A percentile compares a stretch with the other conserved stretches of the same genome.
Evolutionary conservation across 495 filamentous ascomycete species (phyloP).

Genomic region (Hypoxylon perforatum): DNA sequence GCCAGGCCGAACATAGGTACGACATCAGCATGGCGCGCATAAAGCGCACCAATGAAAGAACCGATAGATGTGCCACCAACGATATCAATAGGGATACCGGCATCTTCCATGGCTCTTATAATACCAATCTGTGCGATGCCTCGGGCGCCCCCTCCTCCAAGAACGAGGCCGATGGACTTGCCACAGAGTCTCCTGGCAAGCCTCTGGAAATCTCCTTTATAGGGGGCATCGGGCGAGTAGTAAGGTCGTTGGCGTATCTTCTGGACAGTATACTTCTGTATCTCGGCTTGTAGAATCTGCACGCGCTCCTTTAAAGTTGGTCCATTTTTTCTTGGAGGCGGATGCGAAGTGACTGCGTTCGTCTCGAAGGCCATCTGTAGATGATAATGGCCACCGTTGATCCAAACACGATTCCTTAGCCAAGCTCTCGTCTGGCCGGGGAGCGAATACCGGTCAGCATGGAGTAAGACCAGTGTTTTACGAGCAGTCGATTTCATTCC

Average conservation of each 20-base stretch:
- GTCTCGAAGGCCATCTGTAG: conserved; percentile 93
- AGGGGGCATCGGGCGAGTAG: conserved; percentile 89
- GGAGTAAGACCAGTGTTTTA: conserved; percentile 93
- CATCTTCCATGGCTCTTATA: conserved; percentile 94
- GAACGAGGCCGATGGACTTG: conserved; percentile 91
- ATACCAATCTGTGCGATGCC: conserved; percentile 93
- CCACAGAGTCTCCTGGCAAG: conserved; percentile 91
- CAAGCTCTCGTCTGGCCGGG: conserved; percentile 87
- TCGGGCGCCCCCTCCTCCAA: conserved; percentile 92
- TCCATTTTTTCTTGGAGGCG: conserved; percentile 80
- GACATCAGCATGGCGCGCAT: conserved; percentile 95
- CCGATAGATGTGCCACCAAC: conserved; percentile 97
- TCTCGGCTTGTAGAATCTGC: conserved; percentile 94
- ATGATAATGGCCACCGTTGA: conserved; percentile 98
- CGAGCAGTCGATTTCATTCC: conserved; percentile 97
- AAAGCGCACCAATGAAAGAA: conserved; percentile 95
- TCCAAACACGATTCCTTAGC: conserved; percentile 95
- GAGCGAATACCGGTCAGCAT: conserved; percentile 87
- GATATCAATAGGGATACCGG: conserved; percentile 95
- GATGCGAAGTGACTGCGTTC: conserved; percentile 79
- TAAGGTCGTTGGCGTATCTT: conserved; percentile 85
- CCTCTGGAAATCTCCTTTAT: conserved; percentile 96
- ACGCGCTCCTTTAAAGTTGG: conserved; percentile 92
- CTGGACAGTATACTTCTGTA: conserved; percentile 95
- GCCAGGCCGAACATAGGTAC: conserved; percentile 96